Conservation (phyloP, 1,284 basidiomycete species). For the Boletus smithii region DNA sequence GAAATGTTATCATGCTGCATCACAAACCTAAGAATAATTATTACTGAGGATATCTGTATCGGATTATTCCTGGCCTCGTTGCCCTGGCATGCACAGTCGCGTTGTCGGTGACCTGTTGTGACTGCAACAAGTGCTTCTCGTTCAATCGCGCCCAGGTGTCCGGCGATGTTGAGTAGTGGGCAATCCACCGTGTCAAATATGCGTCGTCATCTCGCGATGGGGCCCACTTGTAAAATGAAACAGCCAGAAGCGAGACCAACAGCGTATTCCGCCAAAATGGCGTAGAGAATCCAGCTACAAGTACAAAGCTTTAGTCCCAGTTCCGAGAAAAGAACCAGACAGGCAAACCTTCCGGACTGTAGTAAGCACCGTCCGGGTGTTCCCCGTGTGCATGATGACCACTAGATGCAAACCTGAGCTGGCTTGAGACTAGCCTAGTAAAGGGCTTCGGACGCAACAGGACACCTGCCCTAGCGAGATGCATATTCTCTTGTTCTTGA, state of each 20-base stretch:
- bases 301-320: constrained; percentile 5
- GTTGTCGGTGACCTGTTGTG: constrained; percentile 44
- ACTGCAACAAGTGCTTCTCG: constrained; percentile 52
- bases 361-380: constrained; percentile 40
- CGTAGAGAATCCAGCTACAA: constrained; percentile 49
- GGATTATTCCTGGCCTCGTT: constrained; percentile 50
- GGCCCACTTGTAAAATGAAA: constrained; percentile 62
- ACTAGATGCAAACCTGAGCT: constrained; percentile 41
- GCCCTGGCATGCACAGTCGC: constrained; percentile 48
- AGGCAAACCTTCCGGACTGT: constrained; percentile 56
- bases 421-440: constrained; percentile 20
- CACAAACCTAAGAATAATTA: constrained; percentile 30
- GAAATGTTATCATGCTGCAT: neutral
- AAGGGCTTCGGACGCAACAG: constrained; percentile 29
- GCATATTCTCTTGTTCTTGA: constrained; percentile 16
- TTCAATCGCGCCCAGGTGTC: constrained; percentile 53
- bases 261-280: constrained; percentile 62
- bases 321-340: constrained; percentile 2
- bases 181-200: constrained; percentile 62
- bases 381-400: constrained; percentile 36
- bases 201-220: constrained; percentile 56
- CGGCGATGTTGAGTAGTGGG: constrained; percentile 46
- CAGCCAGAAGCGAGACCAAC: constrained; percentile 44
- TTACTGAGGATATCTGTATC: constrained; percentile 68
- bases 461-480: constrained; percentile 36